Evolutionary conservation across 1,139 yeast genomes (phyloP), one percentile per base, ranked within the genome.

Genomic region (Saccharomycopsis hybrid): DNA sequence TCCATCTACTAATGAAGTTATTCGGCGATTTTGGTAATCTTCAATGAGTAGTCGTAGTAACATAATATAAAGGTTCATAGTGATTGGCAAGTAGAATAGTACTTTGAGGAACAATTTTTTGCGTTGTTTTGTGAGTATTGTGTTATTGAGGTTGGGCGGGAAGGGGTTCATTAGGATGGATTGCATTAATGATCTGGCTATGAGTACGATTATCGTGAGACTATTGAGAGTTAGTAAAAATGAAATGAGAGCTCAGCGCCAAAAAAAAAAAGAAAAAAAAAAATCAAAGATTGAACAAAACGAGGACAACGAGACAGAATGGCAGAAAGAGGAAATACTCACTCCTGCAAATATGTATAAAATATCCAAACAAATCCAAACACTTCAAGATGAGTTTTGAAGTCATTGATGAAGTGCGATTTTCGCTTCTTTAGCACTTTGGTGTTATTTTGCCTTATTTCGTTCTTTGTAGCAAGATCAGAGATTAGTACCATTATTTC

Each of bases 101-200:
- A 59, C 44, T 48, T 48, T 55, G 13, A 57, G 50, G 35, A 59
- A 37, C 37, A 55, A 49, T 48, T 55, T 50, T 49, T 55, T 57
- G 41, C 56, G 47, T 45, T 45, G 11, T 1, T 47, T 47, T 1
- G 61, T 52, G 29, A 63, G 47, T 11, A 43, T 18, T 3, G 31
- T 37, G 11, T 33, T 43, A 35, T 27, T 35, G 9, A 43, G 33
- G 35, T 61, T 56, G 37, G 56, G 50, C 0, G 72, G 72, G 50
- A 66, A 68, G 0, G 73, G 71, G 9, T 61, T 58, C 2, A 64
- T 41, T n/a, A 67, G 47, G 2, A 65, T 46, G 1, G 62, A 57
- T 32, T 69, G 71, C 1, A 65, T 52, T 43, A 52, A 46, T 39
- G 47, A 45, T 47, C 39, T 29, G 25, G 30, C 5, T n/a, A 37